A percentile compares a stretch with the other conserved stretches of the same genome.
phyloP scores from a whole-genome alignment of 305 asterid genomes.

The Caryopteris hybrid region DNA sequence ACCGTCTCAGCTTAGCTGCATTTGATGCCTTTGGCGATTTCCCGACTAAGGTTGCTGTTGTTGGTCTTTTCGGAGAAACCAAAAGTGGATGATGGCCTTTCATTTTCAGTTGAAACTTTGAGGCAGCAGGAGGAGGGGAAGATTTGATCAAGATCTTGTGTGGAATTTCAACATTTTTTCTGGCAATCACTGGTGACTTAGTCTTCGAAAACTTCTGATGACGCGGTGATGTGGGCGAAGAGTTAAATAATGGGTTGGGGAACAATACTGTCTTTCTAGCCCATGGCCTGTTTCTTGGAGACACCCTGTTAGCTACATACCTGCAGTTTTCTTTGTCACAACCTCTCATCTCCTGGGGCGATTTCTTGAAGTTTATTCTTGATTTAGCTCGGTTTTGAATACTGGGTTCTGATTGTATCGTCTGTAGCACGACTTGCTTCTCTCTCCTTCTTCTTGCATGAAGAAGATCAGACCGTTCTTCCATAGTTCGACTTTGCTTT shows the following conservation, averaged over 20 bases:
- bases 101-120: too few relatives aligned
- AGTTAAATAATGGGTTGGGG: conserved; percentile 56
- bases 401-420: neutral
- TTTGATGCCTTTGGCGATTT: conserved; percentile 24
- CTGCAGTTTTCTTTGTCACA: conserved; percentile 43
- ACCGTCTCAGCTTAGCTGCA: conserved; percentile 14
- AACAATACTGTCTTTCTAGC: conserved; percentile 59
- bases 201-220: too few relatives aligned
- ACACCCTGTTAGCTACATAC: conserved; percentile 55
- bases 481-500: conserved; percentile 26
- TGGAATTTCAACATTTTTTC: conserved; percentile 26
- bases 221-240: conserved; percentile 50
- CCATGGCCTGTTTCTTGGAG: conserved; percentile 71
- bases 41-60: conserved; percentile 16
- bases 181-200: conserved; percentile 37
- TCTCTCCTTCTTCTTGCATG: conserved; percentile 50
- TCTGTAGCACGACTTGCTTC: conserved; percentile 33
- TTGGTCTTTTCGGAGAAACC: too few relatives aligned
- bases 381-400: conserved; percentile 36
- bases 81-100: too few relatives aligned
- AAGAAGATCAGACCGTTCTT: conserved; percentile 33
- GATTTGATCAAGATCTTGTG: conserved; percentile 74
- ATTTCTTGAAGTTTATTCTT: conserved; percentile 55
- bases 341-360: conserved; percentile 33
- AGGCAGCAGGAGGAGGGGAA: too few relatives aligned